Percentiles rank a stretch among this genome's conserved stretches.
These are phyloP conservation scores for Rubroboletus satanas DNA, from an alignment of 768 basidiomycete genomes.

Conservation along the genomic window DNA sequence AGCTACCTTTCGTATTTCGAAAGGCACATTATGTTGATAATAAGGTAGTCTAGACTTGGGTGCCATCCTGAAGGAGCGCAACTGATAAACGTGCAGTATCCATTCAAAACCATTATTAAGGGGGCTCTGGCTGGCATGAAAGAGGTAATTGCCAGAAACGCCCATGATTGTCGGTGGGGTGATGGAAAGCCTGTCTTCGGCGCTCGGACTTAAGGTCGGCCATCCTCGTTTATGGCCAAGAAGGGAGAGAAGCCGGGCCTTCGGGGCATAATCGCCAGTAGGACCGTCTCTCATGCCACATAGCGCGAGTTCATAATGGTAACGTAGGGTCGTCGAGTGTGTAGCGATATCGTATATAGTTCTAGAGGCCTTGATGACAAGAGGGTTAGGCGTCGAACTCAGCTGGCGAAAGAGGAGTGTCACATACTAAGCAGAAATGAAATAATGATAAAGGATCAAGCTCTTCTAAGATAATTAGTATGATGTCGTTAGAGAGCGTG, in stretches of 20 bases:
- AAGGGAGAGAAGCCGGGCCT: conserved; percentile 26
- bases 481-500: conserved; percentile 28
- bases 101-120: conserved; percentile 31
- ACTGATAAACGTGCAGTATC: conserved; percentile 32
- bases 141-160: conserved; percentile 31
- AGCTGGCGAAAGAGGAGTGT: neutral
- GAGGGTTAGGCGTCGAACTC: neutral
- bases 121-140: conserved; percentile 33
- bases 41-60: conserved; percentile 26
- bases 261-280: conserved; percentile 15
- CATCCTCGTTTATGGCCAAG: conserved; percentile 32
- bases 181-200: conserved; percentile 31
- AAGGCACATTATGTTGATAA: conserved; percentile 32
- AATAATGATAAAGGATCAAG: conserved; percentile 33
- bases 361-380: conserved; percentile 22
- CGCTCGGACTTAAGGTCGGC: conserved; percentile 29
- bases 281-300: conserved; percentile 31
- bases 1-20: conserved; percentile 33
- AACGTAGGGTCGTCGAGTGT: conserved; percentile 29
- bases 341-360: conserved; percentile 19
- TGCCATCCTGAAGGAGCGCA: conserved; percentile 30
- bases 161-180: conserved; percentile 33
- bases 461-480: conserved; percentile 32
- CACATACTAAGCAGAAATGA: conserved; percentile 28
- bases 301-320: conserved; percentile 30